These are phyloP conservation scores for Fusarium newnesense DNA, from an alignment of 2,329 filamentous ascomycete genomes.

Conservation along the genomic window DNA sequence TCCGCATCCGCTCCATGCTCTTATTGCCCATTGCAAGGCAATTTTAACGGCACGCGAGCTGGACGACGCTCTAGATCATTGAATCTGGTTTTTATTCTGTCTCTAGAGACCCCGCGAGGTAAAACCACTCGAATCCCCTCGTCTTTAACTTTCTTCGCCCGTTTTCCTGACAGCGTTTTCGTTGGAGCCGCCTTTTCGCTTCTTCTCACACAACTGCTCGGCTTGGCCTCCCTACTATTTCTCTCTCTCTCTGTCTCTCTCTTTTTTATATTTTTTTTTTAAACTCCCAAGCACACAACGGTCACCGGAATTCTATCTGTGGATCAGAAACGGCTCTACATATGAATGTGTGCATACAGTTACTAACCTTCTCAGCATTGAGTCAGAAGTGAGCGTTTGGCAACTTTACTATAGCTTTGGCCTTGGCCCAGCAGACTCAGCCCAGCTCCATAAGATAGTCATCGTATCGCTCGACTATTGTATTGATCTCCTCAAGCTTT, in stretches of 20 bases:
- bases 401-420: conserved; percentile 31
- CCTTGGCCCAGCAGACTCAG: conserved; percentile 21
- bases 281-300: conserved; percentile 4
- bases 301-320: conserved; percentile 1
- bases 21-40: conserved; percentile 54
- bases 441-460: conserved; percentile 15
- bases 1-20: conserved; percentile 47
- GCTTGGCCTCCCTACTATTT: conserved; percentile 11
- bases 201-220: conserved; percentile 36
- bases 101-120: conserved; percentile 43
- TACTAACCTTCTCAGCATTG: conserved; percentile 32
- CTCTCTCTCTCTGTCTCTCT: not conserved
- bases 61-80: conserved; percentile 47
- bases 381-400: conserved; percentile 36
- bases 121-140: conserved; percentile 42
- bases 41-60: conserved; percentile 51
- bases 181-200: conserved; percentile 32
- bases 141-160: conserved; percentile 34
- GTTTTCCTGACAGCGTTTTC: conserved; percentile 33
- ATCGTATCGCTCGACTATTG: conserved; percentile 27
- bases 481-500: conserved; percentile 25
- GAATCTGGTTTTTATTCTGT: conserved; percentile 32
- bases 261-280: not conserved
- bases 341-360: conserved; percentile 36
- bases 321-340: conserved; percentile 26